These are phyloP conservation scores for Parachaetomium inaequale DNA, from an alignment of 495 filamentous ascomycete genomes.

Conservation along the genomic window DNA sequence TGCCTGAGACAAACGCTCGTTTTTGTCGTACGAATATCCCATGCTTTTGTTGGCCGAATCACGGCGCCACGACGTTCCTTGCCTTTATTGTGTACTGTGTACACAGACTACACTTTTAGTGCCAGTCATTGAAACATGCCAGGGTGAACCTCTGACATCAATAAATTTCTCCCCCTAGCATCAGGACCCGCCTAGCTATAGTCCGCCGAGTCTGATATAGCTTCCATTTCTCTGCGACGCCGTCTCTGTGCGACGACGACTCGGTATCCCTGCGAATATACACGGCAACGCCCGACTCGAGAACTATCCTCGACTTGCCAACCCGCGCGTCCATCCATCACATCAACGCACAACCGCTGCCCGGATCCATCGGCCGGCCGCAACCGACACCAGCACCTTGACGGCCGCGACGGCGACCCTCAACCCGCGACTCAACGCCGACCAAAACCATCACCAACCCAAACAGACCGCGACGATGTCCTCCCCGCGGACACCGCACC, in stretches of 20 bases:
- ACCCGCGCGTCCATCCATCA: background rate
- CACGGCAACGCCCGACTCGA: background rate
- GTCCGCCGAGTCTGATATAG: background rate
- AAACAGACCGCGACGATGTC: slow-evolving; percentile 20
- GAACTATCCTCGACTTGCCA: background rate
- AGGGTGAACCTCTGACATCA: background rate
- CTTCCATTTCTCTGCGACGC: background rate
- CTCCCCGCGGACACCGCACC: slow-evolving; percentile 62
- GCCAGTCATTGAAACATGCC: background rate
- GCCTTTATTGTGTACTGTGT: no score
- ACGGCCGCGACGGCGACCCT: background rate
- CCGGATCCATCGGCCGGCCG: background rate
- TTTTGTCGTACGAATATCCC: background rate
- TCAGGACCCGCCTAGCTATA: background rate
- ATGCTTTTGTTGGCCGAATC: background rate
- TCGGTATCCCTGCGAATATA: background rate
- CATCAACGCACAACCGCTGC: background rate
- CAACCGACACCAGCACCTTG: background rate
- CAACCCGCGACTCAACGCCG: background rate
- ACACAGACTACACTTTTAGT: background rate
- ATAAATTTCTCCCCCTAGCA: background rate
- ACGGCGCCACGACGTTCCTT: background rate
- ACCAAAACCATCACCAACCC: background rate
- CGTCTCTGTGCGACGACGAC: background rate
- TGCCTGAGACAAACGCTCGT: background rate